Evolutionary conservation across 2,329 filamentous ascomycete genomes (phyloP), one percentile per base, ranked within the genome.

Genomic region (Byssothecium circinans): DNA sequence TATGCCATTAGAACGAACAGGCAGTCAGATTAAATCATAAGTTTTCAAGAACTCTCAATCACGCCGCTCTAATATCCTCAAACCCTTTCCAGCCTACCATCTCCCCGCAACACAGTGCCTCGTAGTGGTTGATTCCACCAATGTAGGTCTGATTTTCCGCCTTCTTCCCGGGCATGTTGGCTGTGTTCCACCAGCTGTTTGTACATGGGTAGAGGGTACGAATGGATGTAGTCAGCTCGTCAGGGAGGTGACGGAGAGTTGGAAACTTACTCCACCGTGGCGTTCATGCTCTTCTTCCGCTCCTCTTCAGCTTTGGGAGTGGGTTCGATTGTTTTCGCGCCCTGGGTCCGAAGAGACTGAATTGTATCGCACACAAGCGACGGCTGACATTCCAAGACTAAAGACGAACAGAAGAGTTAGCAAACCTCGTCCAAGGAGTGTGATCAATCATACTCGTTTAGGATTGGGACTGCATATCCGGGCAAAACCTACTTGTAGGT

Each of bases 91-190:
- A 63, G 4, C 40, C 58, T 1, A 17, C 41, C 43, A 63, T 49
- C 29, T 38, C 59, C 38, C 53, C 55, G 19, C 57, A 43, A 46
- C 57, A 60, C 30, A 52, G 30, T 37, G 30, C 42, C 45, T 64
- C 57, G 34, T 64, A 62, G 1, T 30, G 46, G n/a, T 51, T 37
- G 19, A 70, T 59, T 0, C 71, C 71, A 8, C 67, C 60, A 6
- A 69, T 62, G 54, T 68, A 74, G 17, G 63, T 69, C 50, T 75
- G 60, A 33, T 70, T 72, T 62, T 74, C 71, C 8, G 65, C 58
- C 30, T 64, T 68, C 61, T 73, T 74, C 8, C 73, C 74, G 1
- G 72, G 71, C 6, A 75, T 65, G 43, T 74, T 74, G 8, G 64
- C 61, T 18, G 62, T 65, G 43, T 65, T 68, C 54, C 74, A 74